A percentile compares a stretch with the other conserved stretches of the same genome.
phyloP scores from a whole-genome alignment of 2,329 filamentous ascomycete genomes.

The Pseudocercospora pini-densiflorae region DNA sequence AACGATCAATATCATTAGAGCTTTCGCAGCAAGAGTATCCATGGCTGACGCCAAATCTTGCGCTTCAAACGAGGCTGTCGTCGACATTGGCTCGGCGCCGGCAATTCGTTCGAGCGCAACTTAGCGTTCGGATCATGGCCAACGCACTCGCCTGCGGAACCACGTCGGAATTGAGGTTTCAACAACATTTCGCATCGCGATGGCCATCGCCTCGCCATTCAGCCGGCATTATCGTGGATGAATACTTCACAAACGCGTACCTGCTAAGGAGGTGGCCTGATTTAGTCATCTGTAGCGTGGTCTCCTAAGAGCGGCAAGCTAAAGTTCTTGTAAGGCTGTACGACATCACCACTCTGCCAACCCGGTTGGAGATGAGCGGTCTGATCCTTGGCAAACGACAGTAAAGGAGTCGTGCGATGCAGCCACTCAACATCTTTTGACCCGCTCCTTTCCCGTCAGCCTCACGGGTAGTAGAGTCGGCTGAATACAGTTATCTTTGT shows the following conservation, averaged over 20 bases:
- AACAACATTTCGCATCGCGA: background rate
- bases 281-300: background rate
- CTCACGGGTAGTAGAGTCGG: background rate
- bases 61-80: background rate
- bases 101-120: background rate
- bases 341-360: background rate
- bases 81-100: background rate
- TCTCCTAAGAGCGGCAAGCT: background rate
- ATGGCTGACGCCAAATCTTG: no score
- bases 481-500: background rate
- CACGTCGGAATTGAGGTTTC: no score
- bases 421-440: background rate
- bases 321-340: background rate
- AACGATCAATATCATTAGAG: background rate
- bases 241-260: background rate
- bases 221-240: slow-evolving; percentile 2
- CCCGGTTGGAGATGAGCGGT: slow-evolving; percentile 2
- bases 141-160: background rate
- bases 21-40: no score
- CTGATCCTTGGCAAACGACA: background rate
- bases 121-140: background rate
- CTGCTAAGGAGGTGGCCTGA: background rate
- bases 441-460: background rate
- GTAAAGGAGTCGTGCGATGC: slow-evolving; percentile 4
- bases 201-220: background rate